Percentiles rank a stretch among this genome's conserved stretches.
Evolutionary conservation across 192 early-diverging fungal genomes (phyloP).

Genomic region (Pilobolus umbonatus): DNA sequence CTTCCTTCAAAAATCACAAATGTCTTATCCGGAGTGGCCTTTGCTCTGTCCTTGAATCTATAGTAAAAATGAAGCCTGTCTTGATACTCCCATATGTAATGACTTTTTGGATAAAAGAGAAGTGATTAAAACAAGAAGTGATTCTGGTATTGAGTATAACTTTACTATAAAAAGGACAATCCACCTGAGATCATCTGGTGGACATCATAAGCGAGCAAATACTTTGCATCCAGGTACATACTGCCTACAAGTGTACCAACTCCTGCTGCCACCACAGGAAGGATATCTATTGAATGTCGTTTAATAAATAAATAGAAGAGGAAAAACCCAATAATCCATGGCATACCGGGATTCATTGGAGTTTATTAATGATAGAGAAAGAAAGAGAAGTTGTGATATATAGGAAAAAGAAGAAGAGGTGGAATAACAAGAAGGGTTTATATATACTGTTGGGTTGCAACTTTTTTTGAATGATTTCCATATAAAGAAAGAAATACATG

Average conservation of each 20-base stretch:
- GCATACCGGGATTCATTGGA: neutral
- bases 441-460: neutral
- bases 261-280: slow-evolving; percentile 23
- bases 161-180: neutral
- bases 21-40: slow-evolving; percentile 32
- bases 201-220: slow-evolving; percentile 37
- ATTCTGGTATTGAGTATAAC: no score
- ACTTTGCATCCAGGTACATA: slow-evolving; percentile 43
- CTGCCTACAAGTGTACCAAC: slow-evolving; percentile 37
- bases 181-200: slow-evolving; percentile 31
- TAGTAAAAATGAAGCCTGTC: slow-evolving; percentile 43
- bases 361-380: neutral
- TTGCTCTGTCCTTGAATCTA: slow-evolving; percentile 41
- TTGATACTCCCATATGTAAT: slow-evolving; percentile 34
- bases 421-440: neutral
- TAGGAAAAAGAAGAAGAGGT: neutral
- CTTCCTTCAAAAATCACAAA: slow-evolving; percentile 46
- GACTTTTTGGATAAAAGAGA: no score
- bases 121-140: no score
- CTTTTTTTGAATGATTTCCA: no score
- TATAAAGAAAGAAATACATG: no score
- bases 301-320: neutral
- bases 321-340: neutral
- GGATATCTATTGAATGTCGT: neutral
- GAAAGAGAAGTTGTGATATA: neutral